Evolutionary conservation across 768 basidiomycete species (phyloP).

Genomic region (Sarcodon aspratus): DNA sequence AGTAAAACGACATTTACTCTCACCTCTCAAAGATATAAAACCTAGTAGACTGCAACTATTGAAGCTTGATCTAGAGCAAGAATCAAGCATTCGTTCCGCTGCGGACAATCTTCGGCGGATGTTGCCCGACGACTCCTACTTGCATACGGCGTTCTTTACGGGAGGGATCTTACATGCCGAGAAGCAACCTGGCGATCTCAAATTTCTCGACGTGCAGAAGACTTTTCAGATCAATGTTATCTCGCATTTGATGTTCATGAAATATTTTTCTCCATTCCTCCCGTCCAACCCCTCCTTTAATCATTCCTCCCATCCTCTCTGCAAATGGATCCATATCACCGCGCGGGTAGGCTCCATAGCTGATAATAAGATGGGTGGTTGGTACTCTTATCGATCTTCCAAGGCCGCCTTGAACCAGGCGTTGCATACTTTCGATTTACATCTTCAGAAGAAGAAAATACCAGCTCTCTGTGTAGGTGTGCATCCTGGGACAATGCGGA

Average conservation of each 20-base stretch:
- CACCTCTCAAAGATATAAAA: constrained; percentile 29
- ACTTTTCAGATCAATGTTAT: constrained; percentile 49
- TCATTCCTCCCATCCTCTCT: constrained; percentile 12
- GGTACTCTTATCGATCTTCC: constrained; percentile 53
- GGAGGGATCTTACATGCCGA: constrained; percentile 47
- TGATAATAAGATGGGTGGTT: constrained; percentile 47
- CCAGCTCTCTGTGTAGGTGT: constrained; percentile 42
- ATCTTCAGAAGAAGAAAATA: constrained; percentile 33
- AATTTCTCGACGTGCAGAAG: constrained; percentile 25
- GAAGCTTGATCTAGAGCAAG: constrained; percentile 38
- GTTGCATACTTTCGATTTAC: constrained; percentile 47
- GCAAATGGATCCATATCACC: constrained; percentile 51
- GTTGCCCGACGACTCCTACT: constrained; percentile 27
- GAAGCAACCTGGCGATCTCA: constrained; percentile 37
- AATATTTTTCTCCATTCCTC: constrained; percentile 50
- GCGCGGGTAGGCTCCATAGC: constrained; percentile 48
- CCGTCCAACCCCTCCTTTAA: constrained; percentile 16
- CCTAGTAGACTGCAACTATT: constrained; percentile 33
- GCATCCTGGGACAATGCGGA: constrained; percentile 52
- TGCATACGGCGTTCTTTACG: constrained; percentile 44
- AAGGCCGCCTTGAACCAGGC: constrained; percentile 55
- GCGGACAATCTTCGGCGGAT: constrained; percentile 26
- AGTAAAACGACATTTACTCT: constrained; percentile 30
- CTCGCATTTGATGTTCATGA: constrained; percentile 48
- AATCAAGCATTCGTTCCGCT: constrained; percentile 37